phyloP scores from a whole-genome alignment of 2,329 filamentous ascomycete genomes.

The Karstenula rhodostoma region DNA sequence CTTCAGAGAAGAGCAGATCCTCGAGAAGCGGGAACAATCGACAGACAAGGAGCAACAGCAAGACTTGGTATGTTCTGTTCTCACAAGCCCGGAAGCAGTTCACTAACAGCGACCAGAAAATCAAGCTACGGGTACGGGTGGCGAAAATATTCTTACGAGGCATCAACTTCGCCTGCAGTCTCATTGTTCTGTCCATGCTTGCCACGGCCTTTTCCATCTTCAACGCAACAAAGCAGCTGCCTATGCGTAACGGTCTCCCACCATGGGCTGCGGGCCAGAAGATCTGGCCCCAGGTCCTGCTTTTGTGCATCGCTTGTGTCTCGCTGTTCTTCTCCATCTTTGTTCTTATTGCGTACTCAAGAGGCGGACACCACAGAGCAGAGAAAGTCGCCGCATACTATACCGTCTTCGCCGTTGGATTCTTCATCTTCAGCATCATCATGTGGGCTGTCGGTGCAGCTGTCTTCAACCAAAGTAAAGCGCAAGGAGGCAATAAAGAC shows the following conservation, averaged over 20 bases:
- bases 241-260: conserved; percentile 79
- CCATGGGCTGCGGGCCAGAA: conserved; percentile 83
- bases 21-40: conserved; percentile 82
- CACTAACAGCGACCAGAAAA: conserved; percentile 71
- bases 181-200: conserved; percentile 92
- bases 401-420: conserved; percentile 89
- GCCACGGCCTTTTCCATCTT: conserved; percentile 91
- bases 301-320: conserved; percentile 79
- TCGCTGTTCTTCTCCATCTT: conserved; percentile 81
- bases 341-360: conserved; percentile 86
- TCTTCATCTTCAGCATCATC: conserved; percentile 91
- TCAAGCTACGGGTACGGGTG: conserved; percentile 88
- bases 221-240: conserved; percentile 80
- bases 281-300: conserved; percentile 87
- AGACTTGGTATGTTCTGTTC: conserved; percentile 76
- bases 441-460: conserved; percentile 92
- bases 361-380: conserved; percentile 84
- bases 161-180: conserved; percentile 95
- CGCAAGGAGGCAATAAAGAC: conserved; percentile 79
- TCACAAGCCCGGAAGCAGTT: background rate
- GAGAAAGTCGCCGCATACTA: conserved; percentile 97
- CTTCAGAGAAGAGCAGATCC: conserved; percentile 83
- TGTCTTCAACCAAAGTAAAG: conserved; percentile 79
- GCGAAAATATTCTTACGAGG: conserved; percentile 95
- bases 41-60: conserved; percentile 88